These are phyloP conservation scores for cucumber (Cucumis sativus) DNA, from an alignment of 306 rosid species.

Conservation along the genomic window Cucumber_9930_V3 NC_026659.2:3747501-3748000, in stretches of 20 bases:
- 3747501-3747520: not conserved
- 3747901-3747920: constrained; percentile 66
- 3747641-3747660: not conserved
- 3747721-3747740: constrained; percentile 98
- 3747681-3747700: constrained; percentile 92
- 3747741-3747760: constrained; percentile 87
- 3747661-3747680: not conserved
- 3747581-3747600: not conserved
- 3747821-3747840: constrained; percentile 39
- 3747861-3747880: constrained; percentile 37
- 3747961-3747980: constrained; percentile 70
- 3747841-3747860: constrained; percentile 31
- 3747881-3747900: constrained; percentile 41
- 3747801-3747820: constrained; percentile 33
- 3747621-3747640: not conserved
- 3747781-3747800: constrained; percentile 93
- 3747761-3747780: constrained; percentile 98
- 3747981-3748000: constrained; percentile 98
- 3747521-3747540: not conserved
- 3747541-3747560: not conserved
- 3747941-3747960: constrained; percentile 45
- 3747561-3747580: not conserved
- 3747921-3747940: constrained; percentile 55
- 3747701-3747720: constrained; percentile 97
- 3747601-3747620: not conserved